Base-by-base conservation (phyloP, 768 basidiomycete genomes). In the Rhizopogon rudus region DNA sequence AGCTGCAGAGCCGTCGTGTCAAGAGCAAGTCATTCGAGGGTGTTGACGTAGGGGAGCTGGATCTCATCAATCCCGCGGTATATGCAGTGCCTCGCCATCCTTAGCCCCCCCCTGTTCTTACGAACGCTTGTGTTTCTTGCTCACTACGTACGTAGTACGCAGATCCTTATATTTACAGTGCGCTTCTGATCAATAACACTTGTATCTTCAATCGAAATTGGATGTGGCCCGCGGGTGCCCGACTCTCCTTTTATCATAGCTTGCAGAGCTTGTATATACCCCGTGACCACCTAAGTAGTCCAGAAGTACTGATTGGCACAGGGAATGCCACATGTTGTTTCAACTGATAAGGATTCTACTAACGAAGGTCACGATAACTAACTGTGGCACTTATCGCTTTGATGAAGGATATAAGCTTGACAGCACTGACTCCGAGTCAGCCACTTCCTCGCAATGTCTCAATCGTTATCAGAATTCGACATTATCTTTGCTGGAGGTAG, bases 21-120 rank as follows among this genome's bases (percentile, higher is more conserved):
- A 87, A 83, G 70, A 87, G 77, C 63, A 78, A 80, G 57, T 81
- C 87, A 42, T 91, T 91, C 64, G 73, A 75, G n/a, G 87, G 86
- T 0, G 80, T 91, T n/a, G 88, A 91, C 62, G 61, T 81, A 43
- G 65, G 70, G 10, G 83, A 81, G 58, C 74, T 91, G 40, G 88
- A 91, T 65, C 75, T 91, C 28, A 77, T 88, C 68, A n/a, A 68
- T 60, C 46, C 75, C 3, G 50, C 59, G 42, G 60, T 40, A 16
- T 29, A 65, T 31, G 37, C 51, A 17, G 61, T 43, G 63, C 37
- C 28, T 12, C 39, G 44, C 10, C 52, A 59, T 43, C 37, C 39
- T 10, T 49, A 29, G 8, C 20, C 13, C 3, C 33, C 33, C 5
- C 9, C 22, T 29, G 20, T 16, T 22, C 25, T 40, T 31, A 25